Base-by-base conservation (phyloP, 2,329 filamentous ascomycete species). In the Raffaelea ambrosiae region DNA sequence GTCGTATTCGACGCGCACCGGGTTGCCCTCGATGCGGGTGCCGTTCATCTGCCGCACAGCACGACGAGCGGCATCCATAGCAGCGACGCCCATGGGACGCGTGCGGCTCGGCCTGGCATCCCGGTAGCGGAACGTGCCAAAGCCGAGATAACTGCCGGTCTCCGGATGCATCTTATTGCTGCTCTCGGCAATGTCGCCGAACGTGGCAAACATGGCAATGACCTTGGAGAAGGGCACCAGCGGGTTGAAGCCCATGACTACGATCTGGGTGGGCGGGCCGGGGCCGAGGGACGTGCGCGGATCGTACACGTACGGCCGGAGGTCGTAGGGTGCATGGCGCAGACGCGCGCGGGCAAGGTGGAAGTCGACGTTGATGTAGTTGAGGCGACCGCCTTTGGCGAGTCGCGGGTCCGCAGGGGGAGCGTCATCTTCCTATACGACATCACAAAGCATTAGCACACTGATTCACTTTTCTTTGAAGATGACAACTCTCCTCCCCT, bases 161-260 rank as follows among this genome's bases (percentile, higher is more conserved):
- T 90, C 84, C 9, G 93, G 93, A 64, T 98, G 89, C 59, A 94
- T 91, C 63, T 94, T 91, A 61, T 96, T 96, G 60, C 88, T 89
- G 57, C 94, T 85, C 60, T 90, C 86, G 40, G 85, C 84, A 53
- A 98, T 90, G 50, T 95, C 88, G 46, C 89, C 89, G 66, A 86
- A 95, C 3, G 78, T 80, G 18, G 83, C 79, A 62, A 95, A 94
- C 47, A 87, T 77, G 41, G 84, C 79, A 18, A 78, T 79, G 44
- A 95, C 76, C 58, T 88, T 86, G 48, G 81, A 77, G 57, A 95
- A 87, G 13, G 88, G 79, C 38, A 86, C 84, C 54, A 97, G 71
- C 7, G 91, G 90, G 64, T 97, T 93, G 63, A 96, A 96, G n/a
- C 89, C 88, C n/a, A 83, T 90, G 19, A 96, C 88, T 4, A 97